Conservation (phyloP, 352 stramenopile genomes). For the Phytophthora lateralis region DNA sequence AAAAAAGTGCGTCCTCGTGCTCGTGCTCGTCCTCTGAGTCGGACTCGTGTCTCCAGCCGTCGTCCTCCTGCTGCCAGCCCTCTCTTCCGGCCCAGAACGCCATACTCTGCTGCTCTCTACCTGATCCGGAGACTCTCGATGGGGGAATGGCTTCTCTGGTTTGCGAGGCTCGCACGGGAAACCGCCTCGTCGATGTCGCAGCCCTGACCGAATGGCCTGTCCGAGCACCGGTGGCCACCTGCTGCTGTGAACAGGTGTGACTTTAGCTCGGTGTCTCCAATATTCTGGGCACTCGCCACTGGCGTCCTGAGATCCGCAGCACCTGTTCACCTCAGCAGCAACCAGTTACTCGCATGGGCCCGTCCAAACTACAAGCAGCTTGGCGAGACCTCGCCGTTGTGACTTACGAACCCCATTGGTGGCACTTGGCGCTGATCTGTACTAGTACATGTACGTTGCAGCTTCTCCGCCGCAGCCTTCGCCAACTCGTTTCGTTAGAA, state of each 20-base stretch:
- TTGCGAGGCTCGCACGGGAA: conserved; percentile 19
- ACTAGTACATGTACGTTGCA: too few species aligned
- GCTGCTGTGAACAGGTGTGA: conserved; percentile 4
- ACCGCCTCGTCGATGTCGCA: conserved; percentile 27
- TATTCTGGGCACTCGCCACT: neutral
- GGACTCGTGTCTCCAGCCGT: conserved; percentile 11
- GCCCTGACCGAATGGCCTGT: conserved; percentile 31
- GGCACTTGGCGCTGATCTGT: too few species aligned
- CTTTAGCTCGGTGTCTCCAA: neutral
- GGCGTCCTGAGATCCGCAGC: neutral
- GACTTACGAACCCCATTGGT: conserved; percentile 1
- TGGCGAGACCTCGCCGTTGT: conserved; percentile 7
- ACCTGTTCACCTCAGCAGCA: conserved; percentile 3
- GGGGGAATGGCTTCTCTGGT: conserved; percentile 26
- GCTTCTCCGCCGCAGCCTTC: too few species aligned
- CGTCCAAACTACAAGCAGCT: neutral
- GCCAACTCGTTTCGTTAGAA: conserved; percentile 11
- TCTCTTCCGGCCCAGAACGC: conserved; percentile 34
- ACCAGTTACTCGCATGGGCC: too few species aligned
- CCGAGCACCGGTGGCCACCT: conserved; percentile 5
- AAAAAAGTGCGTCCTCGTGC: conserved; percentile 30
- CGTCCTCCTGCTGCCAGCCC: conserved; percentile 14
- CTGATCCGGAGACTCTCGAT: conserved; percentile 9
- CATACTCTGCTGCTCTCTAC: conserved; percentile 26
- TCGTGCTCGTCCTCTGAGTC: conserved; percentile 14